phyloP scores from a whole-genome alignment of 345 rosid species.

The Sonneratia caseolaris region DNA sequence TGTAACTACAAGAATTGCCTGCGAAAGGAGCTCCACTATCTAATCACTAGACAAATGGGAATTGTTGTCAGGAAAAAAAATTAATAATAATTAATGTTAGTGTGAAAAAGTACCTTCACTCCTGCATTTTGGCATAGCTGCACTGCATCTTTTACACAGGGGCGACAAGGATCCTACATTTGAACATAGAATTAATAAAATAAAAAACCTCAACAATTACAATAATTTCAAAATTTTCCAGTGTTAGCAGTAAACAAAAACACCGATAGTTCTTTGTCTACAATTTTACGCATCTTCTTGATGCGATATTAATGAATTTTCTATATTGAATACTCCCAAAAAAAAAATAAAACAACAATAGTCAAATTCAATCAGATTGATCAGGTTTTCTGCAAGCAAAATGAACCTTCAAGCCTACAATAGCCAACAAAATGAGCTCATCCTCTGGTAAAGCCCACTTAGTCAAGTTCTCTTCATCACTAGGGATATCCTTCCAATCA shows the following conservation, averaged over 20 bases:
- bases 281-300: no score
- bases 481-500: slow-evolving; percentile 59
- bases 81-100: rapidly evolving
- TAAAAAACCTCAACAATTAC: neutral
- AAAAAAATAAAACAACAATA: neutral
- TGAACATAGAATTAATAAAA: slow-evolving; percentile 1
- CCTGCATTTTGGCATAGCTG: slow-evolving; percentile 73
- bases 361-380: neutral
- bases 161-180: slow-evolving; percentile 93
- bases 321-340: no score
- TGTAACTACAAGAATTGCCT: neutral
- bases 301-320: no score
- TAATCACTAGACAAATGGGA: neutral
- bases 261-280: no score
- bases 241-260: neutral
- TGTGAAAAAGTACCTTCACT: slow-evolving; percentile 52
- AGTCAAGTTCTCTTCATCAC: slow-evolving; percentile 49
- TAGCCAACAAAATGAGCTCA: slow-evolving; percentile 79
- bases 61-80: neutral
- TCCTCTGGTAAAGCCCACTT: slow-evolving; percentile 78
- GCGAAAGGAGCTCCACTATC: neutral
- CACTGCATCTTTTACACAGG: slow-evolving; percentile 69
- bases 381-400: neutral
- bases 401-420: slow-evolving; percentile 82
- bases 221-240: neutral